Evolutionary conservation across 1,139 yeast species (phyloP), one percentile per base, ranked within the genome.

Genomic region (Blastobotrys aristatus): DNA sequence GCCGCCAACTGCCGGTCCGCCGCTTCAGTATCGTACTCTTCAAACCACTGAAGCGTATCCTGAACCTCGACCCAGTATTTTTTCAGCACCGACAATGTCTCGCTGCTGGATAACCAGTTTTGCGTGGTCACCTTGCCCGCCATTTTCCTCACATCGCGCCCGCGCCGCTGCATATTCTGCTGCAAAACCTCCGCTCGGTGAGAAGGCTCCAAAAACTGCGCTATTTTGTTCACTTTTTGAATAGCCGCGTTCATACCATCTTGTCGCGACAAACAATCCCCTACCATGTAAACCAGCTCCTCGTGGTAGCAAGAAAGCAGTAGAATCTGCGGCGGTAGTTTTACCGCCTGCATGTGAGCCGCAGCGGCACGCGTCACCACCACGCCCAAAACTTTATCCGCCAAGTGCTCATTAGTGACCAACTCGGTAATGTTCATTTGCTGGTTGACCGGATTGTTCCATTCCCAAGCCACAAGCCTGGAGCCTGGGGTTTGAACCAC

Each of bases 321-420:
- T 13, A 42, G 26, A 3, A 40, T 26, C 30, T 31, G 11, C 3
- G 21, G 33, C 5, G 33, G 33, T 6, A 30, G 17, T 10, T 24
- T 5, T 10, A 24, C 27, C 8, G 5, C 10, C 10, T 24, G 27
- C 27, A 47, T 13, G 24, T 37, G 38, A 7, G 17, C 16, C 16
- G 45, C 40, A 3, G 46, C 52, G 14, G 44, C 32, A 14, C 44
- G 40, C 18, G 52, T 49, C 21, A 46, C 44, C 17, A 49, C 48
- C 8, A 49, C 46, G 8, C 43, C 48, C 11, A 44, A 30, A 10
- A 46, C 36, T 39, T 46, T 49, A 17, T 36, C 35, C 17, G 39
- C 40, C 26, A 45, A 36, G n/a, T 42, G 46, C 11, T 38, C 39
- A 7, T 35, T 32, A n/a, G 14, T 27, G n/a, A 48, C 37, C 21